Conservation (phyloP, 192 early-diverging fungal genomes). For the Oehlia diaphana region DNA sequence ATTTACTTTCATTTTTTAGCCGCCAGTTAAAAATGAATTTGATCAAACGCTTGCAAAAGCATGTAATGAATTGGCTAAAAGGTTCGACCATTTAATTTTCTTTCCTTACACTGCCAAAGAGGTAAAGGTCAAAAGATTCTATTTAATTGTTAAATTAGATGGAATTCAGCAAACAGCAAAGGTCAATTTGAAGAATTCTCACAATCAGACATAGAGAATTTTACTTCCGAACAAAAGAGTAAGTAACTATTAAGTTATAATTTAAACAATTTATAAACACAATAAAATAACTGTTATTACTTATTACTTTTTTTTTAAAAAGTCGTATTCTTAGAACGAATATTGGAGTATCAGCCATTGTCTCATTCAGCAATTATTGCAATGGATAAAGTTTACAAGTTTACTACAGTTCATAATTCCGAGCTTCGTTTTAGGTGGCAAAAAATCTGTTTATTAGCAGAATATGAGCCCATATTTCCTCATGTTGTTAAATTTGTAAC, state of each 20-base stretch:
- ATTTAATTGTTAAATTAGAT: slow-evolving; percentile 33
- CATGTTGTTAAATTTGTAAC: slow-evolving; percentile 79
- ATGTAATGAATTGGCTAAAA: slow-evolving; percentile 76
- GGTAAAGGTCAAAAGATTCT: too few species aligned
- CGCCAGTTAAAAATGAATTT: slow-evolving; percentile 50
- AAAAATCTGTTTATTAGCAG: slow-evolving; percentile 72
- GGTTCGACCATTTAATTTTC: slow-evolving; percentile 24
- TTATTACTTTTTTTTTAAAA: neutral
- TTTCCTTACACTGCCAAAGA: too few species aligned
- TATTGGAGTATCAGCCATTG: slow-evolving; percentile 62
- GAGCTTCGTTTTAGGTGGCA: slow-evolving; percentile 92
- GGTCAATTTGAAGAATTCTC: slow-evolving; percentile 57
- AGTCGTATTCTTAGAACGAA: slow-evolving; percentile 81
- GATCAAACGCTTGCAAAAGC: slow-evolving; percentile 82
- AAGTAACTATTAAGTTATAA: neutral
- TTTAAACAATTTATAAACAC: neutral
- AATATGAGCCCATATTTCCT: slow-evolving; percentile 74
- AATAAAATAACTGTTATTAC: neutral
- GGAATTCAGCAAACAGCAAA: slow-evolving; percentile 62
- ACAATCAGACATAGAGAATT: slow-evolving; percentile 60
- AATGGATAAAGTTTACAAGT: slow-evolving; percentile 73
- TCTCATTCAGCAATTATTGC: slow-evolving; percentile 58
- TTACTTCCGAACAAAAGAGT: slow-evolving; percentile 74
- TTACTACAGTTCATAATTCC: slow-evolving; percentile 72
- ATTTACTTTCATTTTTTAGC: neutral